phyloP scores from a whole-genome alignment of 2,329 filamentous ascomycete genomes.

The Hypoxylon sp. region DNA sequence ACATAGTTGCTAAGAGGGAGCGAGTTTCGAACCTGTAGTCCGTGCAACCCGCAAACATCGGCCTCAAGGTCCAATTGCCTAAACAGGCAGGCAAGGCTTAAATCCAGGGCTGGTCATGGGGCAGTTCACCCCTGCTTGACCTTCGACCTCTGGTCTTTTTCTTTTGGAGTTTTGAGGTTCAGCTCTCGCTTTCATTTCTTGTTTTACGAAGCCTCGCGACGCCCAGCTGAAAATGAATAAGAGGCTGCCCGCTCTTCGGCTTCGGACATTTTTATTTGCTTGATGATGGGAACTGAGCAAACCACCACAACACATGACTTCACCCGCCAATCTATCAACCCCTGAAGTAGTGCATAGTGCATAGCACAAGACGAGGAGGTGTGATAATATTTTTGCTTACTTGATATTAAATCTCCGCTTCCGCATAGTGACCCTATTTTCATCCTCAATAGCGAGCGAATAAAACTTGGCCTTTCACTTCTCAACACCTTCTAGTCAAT shows the following conservation, averaged over 20 bases:
- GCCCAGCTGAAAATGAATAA: conserved; percentile 41
- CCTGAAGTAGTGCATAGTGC: conserved; percentile 6
- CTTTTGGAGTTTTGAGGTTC: conserved; percentile 21
- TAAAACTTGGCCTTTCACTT: background rate
- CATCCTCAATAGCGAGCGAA: conserved; percentile 21
- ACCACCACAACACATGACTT: conserved; percentile 7
- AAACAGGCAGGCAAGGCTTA: conserved; percentile 34
- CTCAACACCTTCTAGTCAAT: conserved; percentile 19
- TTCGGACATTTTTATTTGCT: conserved; percentile 40
- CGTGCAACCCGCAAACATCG: conserved; percentile 38
- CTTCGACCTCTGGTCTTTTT: conserved; percentile 8
- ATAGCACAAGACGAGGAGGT: conserved; percentile 21
- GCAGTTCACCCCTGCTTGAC: conserved; percentile 19
- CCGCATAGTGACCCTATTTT: conserved; percentile 4
- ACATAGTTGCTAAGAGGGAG: background rate
- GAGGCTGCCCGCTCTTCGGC: conserved; percentile 31
- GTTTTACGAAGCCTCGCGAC: conserved; percentile 35
- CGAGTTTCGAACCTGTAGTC: conserved; percentile 7
- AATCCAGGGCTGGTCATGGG: conserved; percentile 25
- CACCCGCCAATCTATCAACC: background rate
- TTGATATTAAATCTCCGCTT: conserved; percentile 19
- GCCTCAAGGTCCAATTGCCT: conserved; percentile 25
- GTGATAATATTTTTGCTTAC: conserved; percentile 29
- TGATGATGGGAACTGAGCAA: conserved; percentile 24
- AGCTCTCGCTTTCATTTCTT: conserved; percentile 33